phyloP scores from a whole-genome alignment of 495 filamentous ascomycete species.

The Tuber borchii region DNA sequence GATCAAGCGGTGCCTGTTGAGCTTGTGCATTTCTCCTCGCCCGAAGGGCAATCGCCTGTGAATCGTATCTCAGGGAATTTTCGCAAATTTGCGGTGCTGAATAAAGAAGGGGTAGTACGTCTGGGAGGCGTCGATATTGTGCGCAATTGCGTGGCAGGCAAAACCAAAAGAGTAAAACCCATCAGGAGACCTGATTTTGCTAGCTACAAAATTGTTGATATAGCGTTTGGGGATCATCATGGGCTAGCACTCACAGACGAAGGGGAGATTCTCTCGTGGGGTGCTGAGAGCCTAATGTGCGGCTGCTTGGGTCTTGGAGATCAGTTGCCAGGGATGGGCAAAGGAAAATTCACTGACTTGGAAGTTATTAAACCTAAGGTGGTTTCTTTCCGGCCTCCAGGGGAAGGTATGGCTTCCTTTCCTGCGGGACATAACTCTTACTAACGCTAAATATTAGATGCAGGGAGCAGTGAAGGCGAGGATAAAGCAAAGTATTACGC shows the following conservation, averaged over 20 bases:
- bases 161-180: constrained; percentile 18
- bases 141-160: constrained; percentile 6
- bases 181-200: constrained; percentile 19
- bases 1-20: constrained; percentile 18
- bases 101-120: constrained; percentile 32
- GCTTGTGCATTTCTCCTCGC: constrained; percentile 33
- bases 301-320: constrained; percentile 35
- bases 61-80: constrained; percentile 34
- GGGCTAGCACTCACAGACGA: constrained; percentile 34
- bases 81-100: constrained; percentile 37
- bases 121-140: constrained; percentile 26
- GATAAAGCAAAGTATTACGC: constrained; percentile 24
- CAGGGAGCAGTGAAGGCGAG: neutral
- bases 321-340: constrained; percentile 10
- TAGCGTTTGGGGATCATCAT: constrained; percentile 40
- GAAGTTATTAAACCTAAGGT: neutral
- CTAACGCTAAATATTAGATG: neutral
- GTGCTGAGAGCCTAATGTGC: constrained; percentile 29
- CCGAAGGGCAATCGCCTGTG: constrained; percentile 19
- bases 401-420: neutral
- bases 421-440: neutral
- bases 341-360: constrained; percentile 11
- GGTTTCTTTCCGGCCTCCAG: neutral
- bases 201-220: constrained; percentile 28
- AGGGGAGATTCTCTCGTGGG: constrained; percentile 39